These are phyloP conservation scores for Aureobasidium sp. DNA, from an alignment of 2,329 filamentous ascomycete species.

Conservation along the genomic window DNA sequence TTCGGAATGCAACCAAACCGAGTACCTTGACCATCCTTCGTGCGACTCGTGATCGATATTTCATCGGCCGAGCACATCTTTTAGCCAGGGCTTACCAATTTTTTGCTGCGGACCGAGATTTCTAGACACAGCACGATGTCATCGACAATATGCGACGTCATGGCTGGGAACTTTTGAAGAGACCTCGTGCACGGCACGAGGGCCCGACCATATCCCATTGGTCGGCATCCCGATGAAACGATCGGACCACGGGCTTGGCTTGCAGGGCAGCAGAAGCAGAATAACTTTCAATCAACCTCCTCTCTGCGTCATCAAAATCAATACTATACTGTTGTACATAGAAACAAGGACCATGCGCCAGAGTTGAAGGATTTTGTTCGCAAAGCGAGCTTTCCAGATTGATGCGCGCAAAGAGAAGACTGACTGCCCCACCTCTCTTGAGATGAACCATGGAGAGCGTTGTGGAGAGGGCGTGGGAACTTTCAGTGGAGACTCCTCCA, in stretches of 20 bases:
- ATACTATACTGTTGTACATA: not conserved
- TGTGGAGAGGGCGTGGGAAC: not conserved
- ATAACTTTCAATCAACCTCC: not conserved
- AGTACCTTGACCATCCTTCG: not conserved
- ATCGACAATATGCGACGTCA: not conserved
- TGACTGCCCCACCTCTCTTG: not conserved
- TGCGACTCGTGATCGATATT: conserved; percentile 3
- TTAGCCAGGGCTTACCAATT: not conserved
- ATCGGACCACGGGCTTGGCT: conserved; percentile 9
- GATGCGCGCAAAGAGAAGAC: not conserved
- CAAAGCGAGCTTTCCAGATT: not conserved
- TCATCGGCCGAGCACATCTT: not conserved
- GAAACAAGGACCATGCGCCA: not conserved
- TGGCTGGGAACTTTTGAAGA: not conserved
- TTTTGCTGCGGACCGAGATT: not conserved
- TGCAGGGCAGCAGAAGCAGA: not conserved
- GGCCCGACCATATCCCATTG: not conserved
- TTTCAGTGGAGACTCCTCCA: conserved; percentile 8
- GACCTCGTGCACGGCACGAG: not conserved
- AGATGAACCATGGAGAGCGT: not conserved
- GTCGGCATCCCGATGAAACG: not conserved
- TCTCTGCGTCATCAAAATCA: not conserved
- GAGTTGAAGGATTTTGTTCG: not conserved
- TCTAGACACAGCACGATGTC: not conserved
- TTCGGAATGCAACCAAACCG: not conserved